Conservation (phyloP, 1,284 basidiomycete species). For the Tremellales sp. region DNA sequence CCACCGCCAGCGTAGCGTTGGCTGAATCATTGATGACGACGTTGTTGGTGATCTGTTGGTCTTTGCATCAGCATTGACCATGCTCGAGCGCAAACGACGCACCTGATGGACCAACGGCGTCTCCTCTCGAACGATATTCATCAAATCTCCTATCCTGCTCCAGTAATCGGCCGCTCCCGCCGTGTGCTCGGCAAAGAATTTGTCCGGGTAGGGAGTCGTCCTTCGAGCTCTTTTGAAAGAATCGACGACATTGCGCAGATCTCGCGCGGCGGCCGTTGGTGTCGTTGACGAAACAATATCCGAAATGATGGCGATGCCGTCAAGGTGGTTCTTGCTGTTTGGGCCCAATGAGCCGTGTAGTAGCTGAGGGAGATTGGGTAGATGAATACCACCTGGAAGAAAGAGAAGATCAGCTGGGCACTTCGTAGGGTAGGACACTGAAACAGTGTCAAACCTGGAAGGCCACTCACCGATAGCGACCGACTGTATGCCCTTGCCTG, state of each 20-base stretch:
- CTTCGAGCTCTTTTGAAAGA: slow-evolving; percentile 37
- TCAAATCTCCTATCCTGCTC: slow-evolving; percentile 50
- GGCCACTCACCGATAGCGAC: slow-evolving; percentile 71
- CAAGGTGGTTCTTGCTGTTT: slow-evolving; percentile 56
- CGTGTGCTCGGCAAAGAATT: not conserved
- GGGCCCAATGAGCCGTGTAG: slow-evolving; percentile 65
- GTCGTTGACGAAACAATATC: slow-evolving; percentile 70
- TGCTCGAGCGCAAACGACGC: slow-evolving; percentile 8
- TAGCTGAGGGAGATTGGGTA: slow-evolving; percentile 65
- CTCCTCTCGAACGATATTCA: slow-evolving; percentile 54
- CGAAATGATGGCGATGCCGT: slow-evolving; percentile 87
- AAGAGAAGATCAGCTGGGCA: not conserved
- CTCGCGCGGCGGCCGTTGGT: slow-evolving; percentile 59
- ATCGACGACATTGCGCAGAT: slow-evolving; percentile 41
- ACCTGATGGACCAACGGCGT: slow-evolving; percentile 80
- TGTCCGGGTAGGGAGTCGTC: too few relatives aligned
- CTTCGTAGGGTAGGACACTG: not conserved
- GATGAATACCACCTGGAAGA: slow-evolving; percentile 71
- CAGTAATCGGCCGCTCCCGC: slow-evolving; percentile 37
- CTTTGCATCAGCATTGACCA: not conserved
- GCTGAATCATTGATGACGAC: slow-evolving; percentile 89
- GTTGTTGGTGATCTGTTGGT: slow-evolving; percentile 74
- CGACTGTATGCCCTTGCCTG: slow-evolving; percentile 61
- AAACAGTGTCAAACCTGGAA: not conserved
- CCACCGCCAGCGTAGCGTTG: slow-evolving; percentile 83